These are phyloP conservation scores for Coemansia sp. DNA, from an alignment of 192 early-diverging fungal species.

Conservation along the genomic window DNA sequence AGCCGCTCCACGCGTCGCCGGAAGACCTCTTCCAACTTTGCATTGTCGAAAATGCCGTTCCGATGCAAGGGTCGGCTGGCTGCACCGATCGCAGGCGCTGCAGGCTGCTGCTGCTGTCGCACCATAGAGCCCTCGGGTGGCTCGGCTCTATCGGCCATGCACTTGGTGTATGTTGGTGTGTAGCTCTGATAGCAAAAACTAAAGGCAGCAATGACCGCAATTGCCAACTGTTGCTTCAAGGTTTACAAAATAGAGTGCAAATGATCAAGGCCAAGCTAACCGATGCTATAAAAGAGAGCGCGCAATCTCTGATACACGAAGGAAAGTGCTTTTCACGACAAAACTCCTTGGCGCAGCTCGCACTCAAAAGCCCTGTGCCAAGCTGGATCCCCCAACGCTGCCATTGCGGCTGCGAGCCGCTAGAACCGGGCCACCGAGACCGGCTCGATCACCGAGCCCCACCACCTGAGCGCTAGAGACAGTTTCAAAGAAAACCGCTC, in stretches of 20 bases:
- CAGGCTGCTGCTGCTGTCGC: background rate
- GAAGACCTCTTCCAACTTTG: conserved; percentile 32
- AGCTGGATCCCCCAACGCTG: no score
- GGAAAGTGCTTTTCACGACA: no score
- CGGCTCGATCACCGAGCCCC: no score
- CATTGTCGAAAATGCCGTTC: conserved; percentile 29
- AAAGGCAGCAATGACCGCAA: background rate
- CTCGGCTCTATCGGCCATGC: background rate
- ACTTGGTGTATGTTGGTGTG: background rate
- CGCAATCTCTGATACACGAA: no score
- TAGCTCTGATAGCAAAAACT: background rate
- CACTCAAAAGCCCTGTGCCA: background rate
- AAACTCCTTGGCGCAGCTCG: no score
- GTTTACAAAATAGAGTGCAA: no score
- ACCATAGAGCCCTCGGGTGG: background rate
- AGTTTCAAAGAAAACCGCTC: no score
- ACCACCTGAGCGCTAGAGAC: no score
- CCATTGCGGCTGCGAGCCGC: no score
- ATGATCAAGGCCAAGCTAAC: background rate
- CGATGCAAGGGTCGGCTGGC: conserved; percentile 38
- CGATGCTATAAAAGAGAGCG: background rate
- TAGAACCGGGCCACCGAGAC: no score
- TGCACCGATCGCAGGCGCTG: no score
- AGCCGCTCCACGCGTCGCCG: conserved; percentile 45
- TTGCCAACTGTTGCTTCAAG: no score